Percentiles rank a stretch among this genome's conserved stretches.
Evolutionary conservation across 768 basidiomycete genomes (phyloP).

Genomic region (Strobilomyces dryophilus): DNA sequence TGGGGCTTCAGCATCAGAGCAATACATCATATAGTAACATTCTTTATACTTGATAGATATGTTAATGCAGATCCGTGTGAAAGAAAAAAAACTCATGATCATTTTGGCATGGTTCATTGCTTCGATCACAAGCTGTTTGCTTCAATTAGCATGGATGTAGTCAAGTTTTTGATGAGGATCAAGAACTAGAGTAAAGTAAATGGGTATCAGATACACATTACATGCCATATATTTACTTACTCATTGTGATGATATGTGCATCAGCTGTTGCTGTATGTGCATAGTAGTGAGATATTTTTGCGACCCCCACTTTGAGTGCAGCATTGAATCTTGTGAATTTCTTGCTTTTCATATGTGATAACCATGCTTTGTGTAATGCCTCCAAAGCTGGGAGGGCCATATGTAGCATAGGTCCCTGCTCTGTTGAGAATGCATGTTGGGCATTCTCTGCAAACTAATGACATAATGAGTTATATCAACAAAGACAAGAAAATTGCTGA

Average conservation of each 20-base stretch:
- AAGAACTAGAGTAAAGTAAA: too few species aligned
- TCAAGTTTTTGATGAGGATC: too few species aligned
- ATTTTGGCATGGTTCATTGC: too few species aligned
- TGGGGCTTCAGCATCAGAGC: too few species aligned
- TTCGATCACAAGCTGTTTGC: too few species aligned
- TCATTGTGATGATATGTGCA: conserved; percentile 3
- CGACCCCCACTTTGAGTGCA: background rate
- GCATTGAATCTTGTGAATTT: background rate
- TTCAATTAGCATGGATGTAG: too few species aligned
- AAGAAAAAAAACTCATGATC: too few species aligned
- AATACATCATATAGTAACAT: too few species aligned
- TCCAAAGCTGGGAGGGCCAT: background rate
- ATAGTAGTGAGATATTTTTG: conserved; percentile 4
- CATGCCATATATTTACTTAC: background rate
- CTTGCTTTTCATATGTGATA: background rate
- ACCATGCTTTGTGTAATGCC: conserved; percentile 7
- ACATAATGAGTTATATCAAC: background rate
- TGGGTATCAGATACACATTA: too few species aligned
- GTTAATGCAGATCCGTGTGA: too few species aligned
- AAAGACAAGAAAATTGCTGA: background rate
- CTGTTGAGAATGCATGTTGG: conserved; percentile 3
- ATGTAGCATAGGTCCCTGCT: conserved; percentile 1
- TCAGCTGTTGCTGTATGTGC: background rate
- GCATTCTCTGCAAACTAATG: conserved; percentile 1
- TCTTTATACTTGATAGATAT: too few species aligned